Evolutionary conservation across 129 eudicot genomes (phyloP).

Genomic region (Apium graveolens): DNA sequence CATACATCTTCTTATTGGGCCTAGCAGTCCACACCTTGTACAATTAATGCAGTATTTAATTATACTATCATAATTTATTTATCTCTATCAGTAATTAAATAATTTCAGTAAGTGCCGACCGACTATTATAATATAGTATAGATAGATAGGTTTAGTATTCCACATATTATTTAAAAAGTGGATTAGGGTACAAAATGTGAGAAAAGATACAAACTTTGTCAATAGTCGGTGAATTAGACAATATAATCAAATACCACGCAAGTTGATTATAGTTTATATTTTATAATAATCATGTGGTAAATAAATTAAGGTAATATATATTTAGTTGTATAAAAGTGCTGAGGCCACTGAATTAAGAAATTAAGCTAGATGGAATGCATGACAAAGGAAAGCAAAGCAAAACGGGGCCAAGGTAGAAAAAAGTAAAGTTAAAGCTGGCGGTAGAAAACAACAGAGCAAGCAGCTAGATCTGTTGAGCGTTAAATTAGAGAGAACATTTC

Average conservation of each 20-base stretch:
- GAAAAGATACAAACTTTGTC: not conserved
- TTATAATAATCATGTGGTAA: not conserved
- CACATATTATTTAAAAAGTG: not conserved
- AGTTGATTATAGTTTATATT: not conserved
- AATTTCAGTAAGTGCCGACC: no score
- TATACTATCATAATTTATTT: no score
- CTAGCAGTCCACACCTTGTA: no score
- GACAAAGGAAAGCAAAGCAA: not conserved
- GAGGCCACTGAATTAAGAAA: not conserved
- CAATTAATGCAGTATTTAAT: no score
- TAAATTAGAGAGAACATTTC: not conserved
- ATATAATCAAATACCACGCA: not conserved
- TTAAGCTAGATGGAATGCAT: not conserved
- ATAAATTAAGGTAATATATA: not conserved
- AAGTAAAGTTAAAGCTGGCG: constrained; percentile 1
- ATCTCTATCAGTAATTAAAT: no score
- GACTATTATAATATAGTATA: no score
- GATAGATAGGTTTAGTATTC: not conserved
- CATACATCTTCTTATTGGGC: no score
- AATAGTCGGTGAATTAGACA: not conserved
- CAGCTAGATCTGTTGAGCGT: not conserved
- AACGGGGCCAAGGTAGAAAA: not conserved
- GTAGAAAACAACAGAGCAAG: not conserved
- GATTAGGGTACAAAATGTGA: not conserved
- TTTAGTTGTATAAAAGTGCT: not conserved